Evolutionary conservation across 768 basidiomycete species (phyloP).

Genomic region (Lepiota brunneoincarnata): DNA sequence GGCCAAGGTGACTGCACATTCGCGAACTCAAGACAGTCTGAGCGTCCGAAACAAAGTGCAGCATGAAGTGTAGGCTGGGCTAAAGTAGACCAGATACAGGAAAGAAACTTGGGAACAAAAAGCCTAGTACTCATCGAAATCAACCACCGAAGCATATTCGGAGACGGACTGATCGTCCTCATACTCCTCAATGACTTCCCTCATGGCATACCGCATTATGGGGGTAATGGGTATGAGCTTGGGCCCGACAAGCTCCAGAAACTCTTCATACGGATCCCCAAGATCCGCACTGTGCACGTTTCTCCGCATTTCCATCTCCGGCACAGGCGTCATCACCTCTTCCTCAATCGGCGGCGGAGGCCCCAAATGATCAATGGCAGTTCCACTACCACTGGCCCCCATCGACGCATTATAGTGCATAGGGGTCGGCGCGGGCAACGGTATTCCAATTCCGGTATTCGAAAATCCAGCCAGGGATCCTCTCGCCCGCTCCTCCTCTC

Average conservation of each 20-base stretch:
- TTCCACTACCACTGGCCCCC: constrained; percentile 11
- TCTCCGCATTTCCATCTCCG: constrained; percentile 25
- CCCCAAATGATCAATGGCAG: constrained; percentile 7
- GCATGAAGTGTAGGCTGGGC: not conserved
- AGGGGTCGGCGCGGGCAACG: not conserved
- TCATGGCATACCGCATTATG: constrained; percentile 83
- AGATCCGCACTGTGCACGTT: constrained; percentile 37
- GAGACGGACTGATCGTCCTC: constrained; percentile 73
- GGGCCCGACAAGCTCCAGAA: constrained; percentile 65
- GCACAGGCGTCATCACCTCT: constrained; percentile 19
- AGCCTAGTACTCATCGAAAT: constrained; percentile 68
- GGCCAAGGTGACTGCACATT: not conserved
- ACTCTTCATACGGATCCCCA: constrained; percentile 39
- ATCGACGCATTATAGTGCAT: constrained; percentile 9
- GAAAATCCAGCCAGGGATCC: constrained; percentile 8
- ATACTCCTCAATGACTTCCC: constrained; percentile 80
- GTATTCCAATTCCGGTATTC: constrained; percentile 4
- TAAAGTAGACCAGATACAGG: not conserved
- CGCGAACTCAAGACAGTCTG: too few species aligned
- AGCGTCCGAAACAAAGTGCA: not conserved
- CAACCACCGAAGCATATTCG: constrained; percentile 77
- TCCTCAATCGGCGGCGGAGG: constrained; percentile 16
- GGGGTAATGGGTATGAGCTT: constrained; percentile 76
- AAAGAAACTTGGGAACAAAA: not conserved
- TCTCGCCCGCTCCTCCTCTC: constrained; percentile 24